Evolutionary conservation across 2,329 filamentous ascomycete genomes (phyloP).

Genomic region (Cladosporium sp.): DNA sequence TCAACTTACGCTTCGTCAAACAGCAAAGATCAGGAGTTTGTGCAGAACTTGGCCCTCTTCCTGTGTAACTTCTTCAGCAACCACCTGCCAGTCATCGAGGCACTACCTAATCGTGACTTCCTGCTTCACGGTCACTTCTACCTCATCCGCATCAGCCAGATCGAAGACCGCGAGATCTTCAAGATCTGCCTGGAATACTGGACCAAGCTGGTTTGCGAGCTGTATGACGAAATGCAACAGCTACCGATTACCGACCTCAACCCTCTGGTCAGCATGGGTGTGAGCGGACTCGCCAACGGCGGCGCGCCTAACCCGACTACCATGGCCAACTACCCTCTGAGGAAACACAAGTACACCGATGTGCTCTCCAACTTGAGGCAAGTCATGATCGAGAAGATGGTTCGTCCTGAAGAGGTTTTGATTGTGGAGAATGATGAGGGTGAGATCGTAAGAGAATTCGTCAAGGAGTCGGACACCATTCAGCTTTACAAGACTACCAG

Average conservation of each 20-base stretch:
- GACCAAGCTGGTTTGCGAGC: slow-evolving; percentile 95
- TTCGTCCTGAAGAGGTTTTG: slow-evolving; percentile 91
- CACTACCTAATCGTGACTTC: slow-evolving; percentile 90
- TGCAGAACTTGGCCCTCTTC: slow-evolving; percentile 93
- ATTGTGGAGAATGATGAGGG: slow-evolving; percentile 99
- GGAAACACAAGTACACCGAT: slow-evolving; percentile 97
- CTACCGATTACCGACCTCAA: slow-evolving; percentile 91
- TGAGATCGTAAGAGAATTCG: slow-evolving; percentile 97
- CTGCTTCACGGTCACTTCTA: slow-evolving; percentile 97
- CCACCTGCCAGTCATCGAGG: slow-evolving; percentile 90
- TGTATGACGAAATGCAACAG: slow-evolving; percentile 98
- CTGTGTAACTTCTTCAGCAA: slow-evolving; percentile 95
- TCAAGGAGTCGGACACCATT: slow-evolving; percentile 98
- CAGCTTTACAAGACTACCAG: slow-evolving; percentile 98
- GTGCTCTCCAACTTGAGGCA: slow-evolving; percentile 89
- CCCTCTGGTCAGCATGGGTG: slow-evolving; percentile 75
- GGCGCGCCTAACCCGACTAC: slow-evolving; percentile 80
- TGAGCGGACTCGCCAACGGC: slow-evolving; percentile 65
- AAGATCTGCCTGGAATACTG: slow-evolving; percentile 99
- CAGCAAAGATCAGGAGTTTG: slow-evolving; percentile 91
- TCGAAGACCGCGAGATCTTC: slow-evolving; percentile 98
- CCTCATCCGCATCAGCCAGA: slow-evolving; percentile 95
- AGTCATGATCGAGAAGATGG: slow-evolving; percentile 99
- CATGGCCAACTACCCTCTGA: slow-evolving; percentile 84
- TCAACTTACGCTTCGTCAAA: slow-evolving; percentile 88